A percentile compares a stretch with the other conserved stretches of the same genome.
phyloP scores from a whole-genome alignment of 225 moss, liverwort and hornwort species.

The Pseudisothecium myosuroides region DNA sequence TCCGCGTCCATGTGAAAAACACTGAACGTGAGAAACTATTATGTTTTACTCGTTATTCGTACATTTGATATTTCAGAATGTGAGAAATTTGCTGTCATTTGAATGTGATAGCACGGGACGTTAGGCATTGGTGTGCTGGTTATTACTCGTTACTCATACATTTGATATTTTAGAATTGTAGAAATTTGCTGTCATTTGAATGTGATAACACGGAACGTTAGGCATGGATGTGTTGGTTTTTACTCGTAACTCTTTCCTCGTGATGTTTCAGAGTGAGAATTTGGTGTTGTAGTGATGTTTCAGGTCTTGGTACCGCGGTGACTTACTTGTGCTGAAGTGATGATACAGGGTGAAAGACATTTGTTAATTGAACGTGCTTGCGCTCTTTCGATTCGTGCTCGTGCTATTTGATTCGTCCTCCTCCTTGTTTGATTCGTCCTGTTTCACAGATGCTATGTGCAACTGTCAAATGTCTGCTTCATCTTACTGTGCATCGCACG shows the following conservation, averaged over 20 bases:
- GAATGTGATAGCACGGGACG: background rate
- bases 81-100: background rate
- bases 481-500: conserved; percentile 1
- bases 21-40: background rate
- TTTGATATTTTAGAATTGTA: background rate
- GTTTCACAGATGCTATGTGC: background rate
- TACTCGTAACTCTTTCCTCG: background rate
- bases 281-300: background rate
- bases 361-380: background rate
- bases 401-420: background rate
- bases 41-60: background rate
- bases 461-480: conserved; percentile 2
- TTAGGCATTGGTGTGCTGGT: background rate
- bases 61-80: background rate
- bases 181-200: background rate
- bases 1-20: background rate
- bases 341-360: background rate
- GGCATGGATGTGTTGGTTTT: background rate
- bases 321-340: background rate
- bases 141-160: background rate
- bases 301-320: background rate
- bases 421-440: background rate
- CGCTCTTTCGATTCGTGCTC: background rate
- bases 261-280: background rate
- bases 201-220: background rate